Conservation (phyloP, 108 stramenopile genomes). For the Skeletonema tropicum region DNA sequence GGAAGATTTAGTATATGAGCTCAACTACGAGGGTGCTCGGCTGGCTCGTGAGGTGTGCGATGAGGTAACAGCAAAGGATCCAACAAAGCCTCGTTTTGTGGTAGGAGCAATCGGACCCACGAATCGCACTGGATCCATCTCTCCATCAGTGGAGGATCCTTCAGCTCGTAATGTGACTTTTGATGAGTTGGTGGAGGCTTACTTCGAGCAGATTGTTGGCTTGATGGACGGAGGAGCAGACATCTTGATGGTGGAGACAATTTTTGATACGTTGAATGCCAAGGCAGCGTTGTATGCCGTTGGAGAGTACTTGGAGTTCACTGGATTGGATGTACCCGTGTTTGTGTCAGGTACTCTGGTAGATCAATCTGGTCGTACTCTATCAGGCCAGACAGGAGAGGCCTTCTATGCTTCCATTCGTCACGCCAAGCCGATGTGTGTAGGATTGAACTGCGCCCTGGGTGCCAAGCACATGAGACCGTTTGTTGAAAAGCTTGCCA, state of each 20-base stretch:
- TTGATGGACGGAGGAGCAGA: constrained; percentile 96
- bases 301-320: constrained; percentile 91
- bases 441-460: constrained; percentile 98
- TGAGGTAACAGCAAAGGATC: constrained; percentile 93
- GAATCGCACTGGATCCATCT: constrained; percentile 96
- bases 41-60: constrained; percentile 97
- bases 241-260: constrained; percentile 98
- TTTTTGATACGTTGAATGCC: constrained; percentile 98
- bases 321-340: constrained; percentile 92
- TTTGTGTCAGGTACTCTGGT: constrained; percentile 98
- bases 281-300: constrained; percentile 97
- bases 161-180: constrained; percentile 95
- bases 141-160: constrained; percentile 96
- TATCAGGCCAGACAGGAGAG: constrained; percentile 98
- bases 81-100: constrained; percentile 95
- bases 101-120: constrained; percentile 98
- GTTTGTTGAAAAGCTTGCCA: constrained; percentile 92
- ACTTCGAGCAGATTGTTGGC: constrained; percentile 95
- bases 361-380: constrained; percentile 97
- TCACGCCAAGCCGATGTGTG: constrained; percentile 98
- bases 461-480: constrained; percentile 97
- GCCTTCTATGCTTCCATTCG: constrained; percentile 97
- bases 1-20: constrained; percentile 94
- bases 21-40: constrained; percentile 94
- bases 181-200: constrained; percentile 97